phyloP scores from a whole-genome alignment of 1,284 basidiomycete species.

The Phlebopus sp. region DNA sequence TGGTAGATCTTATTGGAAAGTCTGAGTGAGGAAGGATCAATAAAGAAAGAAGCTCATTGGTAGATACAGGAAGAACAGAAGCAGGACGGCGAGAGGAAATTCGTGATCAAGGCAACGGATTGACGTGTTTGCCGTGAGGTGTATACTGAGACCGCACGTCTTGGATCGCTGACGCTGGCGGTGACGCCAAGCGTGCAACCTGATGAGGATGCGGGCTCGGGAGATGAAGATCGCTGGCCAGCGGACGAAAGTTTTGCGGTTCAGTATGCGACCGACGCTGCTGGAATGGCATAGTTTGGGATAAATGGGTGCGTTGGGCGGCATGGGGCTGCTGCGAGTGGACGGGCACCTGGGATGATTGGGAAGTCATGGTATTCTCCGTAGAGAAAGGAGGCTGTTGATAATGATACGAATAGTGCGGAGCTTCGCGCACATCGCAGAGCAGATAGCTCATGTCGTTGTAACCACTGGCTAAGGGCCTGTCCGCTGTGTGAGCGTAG shows the following conservation, averaged over 20 bases:
- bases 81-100: slow-evolving; percentile 13
- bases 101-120: slow-evolving; percentile 34
- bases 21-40: slow-evolving; percentile 19
- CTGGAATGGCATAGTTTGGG: slow-evolving; percentile 30
- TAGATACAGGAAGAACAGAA: slow-evolving; percentile 18
- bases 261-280: slow-evolving; percentile 35
- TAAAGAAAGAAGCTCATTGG: slow-evolving; percentile 23
- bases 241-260: slow-evolving; percentile 30
- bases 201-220: slow-evolving; percentile 32
- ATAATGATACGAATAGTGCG: slow-evolving; percentile 38
- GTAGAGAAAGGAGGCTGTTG: slow-evolving; percentile 32
- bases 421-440: slow-evolving; percentile 32
- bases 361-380: slow-evolving; percentile 32
- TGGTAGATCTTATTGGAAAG: slow-evolving; percentile 13
- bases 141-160: slow-evolving; percentile 37
- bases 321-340: slow-evolving; percentile 31
- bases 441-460: slow-evolving; percentile 35
- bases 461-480: slow-evolving; percentile 33
- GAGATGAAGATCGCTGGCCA: slow-evolving; percentile 33
- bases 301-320: slow-evolving; percentile 27
- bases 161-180: slow-evolving; percentile 33
- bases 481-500: slow-evolving; percentile 30
- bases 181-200: slow-evolving; percentile 30
- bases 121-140: slow-evolving; percentile 37
- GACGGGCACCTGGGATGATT: slow-evolving; percentile 33